Evolutionary conservation across 129 eudicot species (phyloP).

Genomic region (Cynara cardunculus): DNA sequence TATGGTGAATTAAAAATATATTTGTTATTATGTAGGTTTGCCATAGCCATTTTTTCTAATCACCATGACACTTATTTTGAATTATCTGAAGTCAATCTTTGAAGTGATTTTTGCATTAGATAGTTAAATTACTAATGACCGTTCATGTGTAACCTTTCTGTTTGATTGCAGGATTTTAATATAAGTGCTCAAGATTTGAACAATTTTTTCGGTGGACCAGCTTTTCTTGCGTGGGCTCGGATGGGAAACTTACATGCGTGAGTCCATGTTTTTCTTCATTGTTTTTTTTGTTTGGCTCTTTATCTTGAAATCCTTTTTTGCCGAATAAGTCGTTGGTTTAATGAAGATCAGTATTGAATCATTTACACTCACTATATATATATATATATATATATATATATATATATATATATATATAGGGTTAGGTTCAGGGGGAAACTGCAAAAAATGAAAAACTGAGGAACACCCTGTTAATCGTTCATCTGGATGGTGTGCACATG

Average conservation of each 20-base stretch:
- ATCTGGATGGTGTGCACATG: background rate
- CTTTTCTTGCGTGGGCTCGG: slow-evolving; percentile 99
- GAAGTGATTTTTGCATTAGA: background rate
- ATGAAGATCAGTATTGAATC: background rate
- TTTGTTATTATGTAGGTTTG: slow-evolving; percentile 6
- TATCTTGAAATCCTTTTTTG: background rate
- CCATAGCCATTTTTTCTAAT: background rate
- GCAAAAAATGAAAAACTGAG: background rate
- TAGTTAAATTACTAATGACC: background rate
- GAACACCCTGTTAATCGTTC: background rate
- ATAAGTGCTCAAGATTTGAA: slow-evolving; percentile 62
- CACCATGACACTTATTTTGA: background rate
- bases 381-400: too few species aligned
- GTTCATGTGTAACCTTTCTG: background rate
- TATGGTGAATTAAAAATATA: slow-evolving; percentile 39
- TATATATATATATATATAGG: too few species aligned
- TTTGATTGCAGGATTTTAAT: slow-evolving; percentile 56
- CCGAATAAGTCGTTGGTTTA: background rate
- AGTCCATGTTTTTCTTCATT: slow-evolving; percentile 20
- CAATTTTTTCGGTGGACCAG: slow-evolving; percentile 96
- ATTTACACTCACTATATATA: background rate
- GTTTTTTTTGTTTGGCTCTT: background rate
- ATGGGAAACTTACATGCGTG: slow-evolving; percentile 98
- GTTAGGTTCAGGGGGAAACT: background rate
- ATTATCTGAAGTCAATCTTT: background rate